Conservation (phyloP, 495 filamentous ascomycete genomes). For the Penicillium alfredii region DNA sequence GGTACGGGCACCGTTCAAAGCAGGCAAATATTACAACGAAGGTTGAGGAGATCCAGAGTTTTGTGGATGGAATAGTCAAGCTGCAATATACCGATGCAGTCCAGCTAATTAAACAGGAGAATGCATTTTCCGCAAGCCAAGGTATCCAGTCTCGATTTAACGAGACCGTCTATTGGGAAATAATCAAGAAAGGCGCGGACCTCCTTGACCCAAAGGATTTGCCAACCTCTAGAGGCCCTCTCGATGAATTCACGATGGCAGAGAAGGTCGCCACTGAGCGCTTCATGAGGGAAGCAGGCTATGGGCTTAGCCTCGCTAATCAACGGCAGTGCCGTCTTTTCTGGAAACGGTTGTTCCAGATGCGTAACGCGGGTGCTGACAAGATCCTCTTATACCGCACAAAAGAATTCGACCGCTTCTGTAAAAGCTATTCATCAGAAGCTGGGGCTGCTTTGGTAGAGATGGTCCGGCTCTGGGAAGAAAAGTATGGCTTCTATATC, state of each 20-base stretch:
- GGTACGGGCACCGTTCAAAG: not conserved
- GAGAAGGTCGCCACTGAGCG: slow-evolving; percentile 8
- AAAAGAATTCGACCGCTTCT: slow-evolving; percentile 7
- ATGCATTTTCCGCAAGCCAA: slow-evolving; percentile 1
- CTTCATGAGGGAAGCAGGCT: slow-evolving; percentile 1
- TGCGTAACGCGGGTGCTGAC: slow-evolving; percentile 3
- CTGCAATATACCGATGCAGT: slow-evolving; percentile 2
- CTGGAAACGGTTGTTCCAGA: slow-evolving; percentile 5
- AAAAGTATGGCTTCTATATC: slow-evolving; percentile 2
- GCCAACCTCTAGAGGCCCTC: slow-evolving; percentile 4
- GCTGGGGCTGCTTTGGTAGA: slow-evolving; percentile 1
- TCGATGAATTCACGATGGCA: slow-evolving; percentile 5
- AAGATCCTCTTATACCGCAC: slow-evolving; percentile 7
- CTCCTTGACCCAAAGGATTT: slow-evolving; percentile 7
- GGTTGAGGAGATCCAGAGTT: slow-evolving; percentile 2
- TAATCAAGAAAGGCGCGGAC: slow-evolving; percentile 3
- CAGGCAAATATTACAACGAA: not conserved
- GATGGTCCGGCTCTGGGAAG: slow-evolving; percentile 4
- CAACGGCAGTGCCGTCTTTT: slow-evolving; percentile 1
- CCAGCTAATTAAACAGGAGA: slow-evolving; percentile 3
- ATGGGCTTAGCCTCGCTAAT: not conserved
- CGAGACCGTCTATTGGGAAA: slow-evolving; percentile 4
- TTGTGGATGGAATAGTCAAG: slow-evolving; percentile 1
- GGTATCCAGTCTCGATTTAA: slow-evolving; percentile 2
- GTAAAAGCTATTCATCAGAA: slow-evolving; percentile 2